A percentile compares a stretch with the other conserved stretches of the same genome.
These are phyloP conservation scores for Solanum paucissectum DNA, from an alignment of 257 asterid genomes.

Conservation along the genomic window DNA sequence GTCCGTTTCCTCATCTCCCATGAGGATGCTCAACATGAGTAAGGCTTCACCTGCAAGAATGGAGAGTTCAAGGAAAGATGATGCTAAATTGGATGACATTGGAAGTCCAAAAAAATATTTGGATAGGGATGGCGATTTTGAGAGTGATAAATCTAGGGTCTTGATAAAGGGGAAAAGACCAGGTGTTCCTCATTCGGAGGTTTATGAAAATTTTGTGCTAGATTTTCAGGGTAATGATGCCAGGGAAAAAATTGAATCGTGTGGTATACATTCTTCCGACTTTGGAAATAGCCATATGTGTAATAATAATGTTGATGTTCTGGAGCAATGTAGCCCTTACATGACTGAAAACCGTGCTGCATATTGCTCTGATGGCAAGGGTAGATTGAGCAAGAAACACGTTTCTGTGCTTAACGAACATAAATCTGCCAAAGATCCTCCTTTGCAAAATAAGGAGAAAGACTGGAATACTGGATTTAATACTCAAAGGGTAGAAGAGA, in stretches of 20 bases:
- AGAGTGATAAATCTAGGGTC: conserved; percentile 10
- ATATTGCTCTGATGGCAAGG: conserved; percentile 8
- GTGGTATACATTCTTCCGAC: conserved; percentile 3
- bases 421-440: conserved; percentile 18
- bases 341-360: conserved; percentile 7
- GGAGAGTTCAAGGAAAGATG: conserved; percentile 23
- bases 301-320: conserved; percentile 6
- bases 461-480: neutral
- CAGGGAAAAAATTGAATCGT: conserved; percentile 3
- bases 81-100: conserved; percentile 16
- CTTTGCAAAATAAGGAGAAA: conserved; percentile 15
- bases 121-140: conserved; percentile 24
- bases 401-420: conserved; percentile 5
- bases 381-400: conserved; percentile 7
- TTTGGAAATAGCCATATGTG: conserved; percentile 6
- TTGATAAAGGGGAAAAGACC: conserved; percentile 23
- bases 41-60: conserved; percentile 25
- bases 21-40: conserved; percentile 28
- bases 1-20: conserved; percentile 91
- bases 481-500: conserved; percentile 10
- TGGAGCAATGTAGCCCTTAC: conserved; percentile 7
- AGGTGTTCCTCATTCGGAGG: conserved; percentile 6
- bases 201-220: conserved; percentile 1
- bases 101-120: conserved; percentile 24
- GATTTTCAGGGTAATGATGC: conserved; percentile 7